Conservation (phyloP, 2,329 filamentous ascomycete species). For the Grosmannia clavigera region DNA sequence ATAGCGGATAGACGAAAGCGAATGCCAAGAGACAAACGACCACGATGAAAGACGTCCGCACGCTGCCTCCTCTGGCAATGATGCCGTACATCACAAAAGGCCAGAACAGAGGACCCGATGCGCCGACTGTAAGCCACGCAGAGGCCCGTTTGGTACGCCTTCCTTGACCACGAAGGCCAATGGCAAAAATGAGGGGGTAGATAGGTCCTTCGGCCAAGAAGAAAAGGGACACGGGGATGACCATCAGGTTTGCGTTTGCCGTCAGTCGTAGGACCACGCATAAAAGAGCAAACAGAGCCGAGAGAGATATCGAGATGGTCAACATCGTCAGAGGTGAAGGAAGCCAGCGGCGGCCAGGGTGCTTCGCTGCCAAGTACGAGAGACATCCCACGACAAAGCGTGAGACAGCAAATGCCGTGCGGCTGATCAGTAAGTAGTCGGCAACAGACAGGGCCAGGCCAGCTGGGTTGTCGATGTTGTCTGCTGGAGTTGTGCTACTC, state of each 20-base stretch:
- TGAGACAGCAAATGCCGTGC: constrained; percentile 60
- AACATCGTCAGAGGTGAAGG: constrained; percentile 61
- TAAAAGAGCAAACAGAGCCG: constrained; percentile 43
- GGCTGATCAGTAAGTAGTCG: constrained; percentile 60
- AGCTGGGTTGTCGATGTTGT: constrained; percentile 19
- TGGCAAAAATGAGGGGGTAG: constrained; percentile 70
- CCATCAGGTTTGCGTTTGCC: constrained; percentile 33
- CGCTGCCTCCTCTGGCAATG: constrained; percentile 43
- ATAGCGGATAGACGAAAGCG: constrained; percentile 35
- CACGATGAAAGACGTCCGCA: constrained; percentile 52
- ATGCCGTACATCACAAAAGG: constrained; percentile 64
- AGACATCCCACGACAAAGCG: constrained; percentile 56
- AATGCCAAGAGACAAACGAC: constrained; percentile 40
- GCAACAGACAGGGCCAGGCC: constrained; percentile 42
- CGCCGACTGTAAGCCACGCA: constrained; percentile 65
- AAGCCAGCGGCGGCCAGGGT: constrained; percentile 28
- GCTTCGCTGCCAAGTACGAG: constrained; percentile 42
- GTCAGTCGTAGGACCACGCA: constrained; percentile 30
- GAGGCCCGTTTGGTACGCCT: constrained; percentile 69
- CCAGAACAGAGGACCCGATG: constrained; percentile 59
- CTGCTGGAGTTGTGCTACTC: constrained; percentile 20
- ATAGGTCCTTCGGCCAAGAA: constrained; percentile 75
- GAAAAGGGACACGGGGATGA: constrained; percentile 54
- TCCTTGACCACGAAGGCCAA: constrained; percentile 69
- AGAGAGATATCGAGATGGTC: constrained; percentile 44